Evolutionary conservation across 2,329 filamentous ascomycete species (phyloP).

Genomic region (Colletotrichum karsti): DNA sequence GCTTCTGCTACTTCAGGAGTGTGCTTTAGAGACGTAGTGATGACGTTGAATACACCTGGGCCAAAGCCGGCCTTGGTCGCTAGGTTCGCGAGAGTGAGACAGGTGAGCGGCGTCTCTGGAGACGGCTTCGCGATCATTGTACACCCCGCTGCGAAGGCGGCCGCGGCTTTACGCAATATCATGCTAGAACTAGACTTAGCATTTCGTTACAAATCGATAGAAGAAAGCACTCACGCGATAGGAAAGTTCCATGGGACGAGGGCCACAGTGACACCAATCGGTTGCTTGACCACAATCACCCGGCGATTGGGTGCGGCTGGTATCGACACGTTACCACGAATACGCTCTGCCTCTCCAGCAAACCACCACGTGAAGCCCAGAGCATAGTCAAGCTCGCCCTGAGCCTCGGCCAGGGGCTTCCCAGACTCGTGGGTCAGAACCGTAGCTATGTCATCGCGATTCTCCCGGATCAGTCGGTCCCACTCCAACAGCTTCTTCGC

Average conservation of each 20-base stretch:
- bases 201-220: accelerated
- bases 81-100: conserved; percentile 73
- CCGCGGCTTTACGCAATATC: conserved; percentile 50
- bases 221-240: conserved; percentile 51
- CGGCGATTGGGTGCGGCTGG: conserved; percentile 70
- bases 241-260: conserved; percentile 67
- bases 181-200: background rate
- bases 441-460: conserved; percentile 46
- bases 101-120: conserved; percentile 78
- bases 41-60: conserved; percentile 70
- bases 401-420: conserved; percentile 63
- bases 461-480: conserved; percentile 44
- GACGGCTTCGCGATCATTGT: conserved; percentile 80
- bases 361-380: conserved; percentile 66
- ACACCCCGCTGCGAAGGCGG: conserved; percentile 76
- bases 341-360: conserved; percentile 56
- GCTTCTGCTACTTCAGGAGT: conserved; percentile 55
- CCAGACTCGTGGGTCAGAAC: conserved; percentile 60
- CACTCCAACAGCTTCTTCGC: conserved; percentile 45
- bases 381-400: conserved; percentile 65
- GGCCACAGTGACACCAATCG: conserved; percentile 44
- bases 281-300: conserved; percentile 73
- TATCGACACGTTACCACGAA: conserved; percentile 67
- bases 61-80: conserved; percentile 78
- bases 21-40: conserved; percentile 53